Percentiles rank a stretch among this genome's conserved stretches.
Evolutionary conservation across 768 basidiomycete genomes (phyloP).

Genomic region (Astraeus odoratus): DNA sequence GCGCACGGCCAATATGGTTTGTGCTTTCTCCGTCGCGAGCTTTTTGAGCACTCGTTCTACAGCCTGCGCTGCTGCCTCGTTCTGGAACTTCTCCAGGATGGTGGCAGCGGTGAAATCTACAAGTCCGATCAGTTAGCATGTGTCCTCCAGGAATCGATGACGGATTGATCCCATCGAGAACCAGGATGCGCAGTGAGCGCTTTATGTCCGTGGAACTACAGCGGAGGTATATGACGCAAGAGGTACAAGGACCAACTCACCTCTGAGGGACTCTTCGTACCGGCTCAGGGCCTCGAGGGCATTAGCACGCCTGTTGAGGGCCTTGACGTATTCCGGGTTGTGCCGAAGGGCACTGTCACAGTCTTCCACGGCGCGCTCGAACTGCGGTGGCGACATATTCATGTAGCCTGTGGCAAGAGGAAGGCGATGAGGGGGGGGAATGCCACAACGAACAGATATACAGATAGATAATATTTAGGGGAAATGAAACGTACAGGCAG

Average conservation of each 20-base stretch:
- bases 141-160: no score
- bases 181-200: no score
- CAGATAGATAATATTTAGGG: not conserved
- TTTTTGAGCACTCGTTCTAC: conserved; percentile 93
- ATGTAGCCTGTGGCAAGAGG: conserved; percentile 73
- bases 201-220: no score
- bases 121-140: not conserved
- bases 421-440: no score
- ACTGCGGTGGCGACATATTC: conserved; percentile 80
- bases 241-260: no score
- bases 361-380: conserved; percentile 78
- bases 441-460: not conserved
- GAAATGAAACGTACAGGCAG: conserved; percentile 64
- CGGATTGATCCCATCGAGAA: no score
- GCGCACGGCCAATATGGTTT: conserved; percentile 63
- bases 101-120: conserved; percentile 95
- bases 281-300: conserved; percentile 75
- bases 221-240: no score
- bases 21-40: conserved; percentile 64
- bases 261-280: conserved; percentile 72
- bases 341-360: conserved; percentile 84
- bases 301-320: conserved; percentile 81
- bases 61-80: conserved; percentile 64
- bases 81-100: conserved; percentile 89
- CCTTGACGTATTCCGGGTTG: conserved; percentile 82